These are phyloP conservation scores for Ophiostoma ulmi DNA, from an alignment of 2,329 filamentous ascomycete species.

Conservation along the genomic window DNA sequence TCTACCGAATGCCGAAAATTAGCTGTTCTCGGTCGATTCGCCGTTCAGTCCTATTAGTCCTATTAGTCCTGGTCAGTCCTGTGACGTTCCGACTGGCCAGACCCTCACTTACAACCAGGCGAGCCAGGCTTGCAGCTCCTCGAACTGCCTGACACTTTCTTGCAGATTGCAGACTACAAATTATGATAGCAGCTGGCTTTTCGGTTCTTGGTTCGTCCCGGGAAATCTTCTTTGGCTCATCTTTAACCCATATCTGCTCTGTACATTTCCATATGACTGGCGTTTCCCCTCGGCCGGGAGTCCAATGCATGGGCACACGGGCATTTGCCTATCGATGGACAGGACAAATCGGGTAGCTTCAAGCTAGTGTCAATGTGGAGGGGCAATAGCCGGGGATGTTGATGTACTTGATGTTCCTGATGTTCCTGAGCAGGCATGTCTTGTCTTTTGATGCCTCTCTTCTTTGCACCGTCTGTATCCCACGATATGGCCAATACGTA, in stretches of 20 bases:
- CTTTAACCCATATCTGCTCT: not conserved
- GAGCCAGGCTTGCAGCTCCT: not conserved
- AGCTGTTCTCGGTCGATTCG: slow-evolving; percentile 9
- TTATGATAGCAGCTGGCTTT: not conserved
- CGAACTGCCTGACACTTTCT: not conserved
- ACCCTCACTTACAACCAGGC: slow-evolving; percentile 12
- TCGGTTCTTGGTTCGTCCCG: slow-evolving; percentile 24
- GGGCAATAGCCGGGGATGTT: slow-evolving; percentile 20
- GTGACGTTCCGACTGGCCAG: slow-evolving; percentile 12
- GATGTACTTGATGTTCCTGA: not conserved
- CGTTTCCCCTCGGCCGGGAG: slow-evolving; percentile 33
- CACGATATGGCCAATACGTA: not conserved
- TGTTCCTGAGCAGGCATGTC: not conserved
- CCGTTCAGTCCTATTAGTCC: not conserved
- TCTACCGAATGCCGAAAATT: slow-evolving; percentile 15
- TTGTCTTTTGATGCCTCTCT: not conserved
- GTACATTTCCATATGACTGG: not conserved
- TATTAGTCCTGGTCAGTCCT: not conserved
- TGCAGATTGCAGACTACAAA: not conserved
- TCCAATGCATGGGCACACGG: not conserved
- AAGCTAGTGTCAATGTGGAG: slow-evolving; percentile 7
- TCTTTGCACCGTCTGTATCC: not conserved
- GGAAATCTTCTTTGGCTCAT: slow-evolving; percentile 30
- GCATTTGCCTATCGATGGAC: slow-evolving; percentile 19
- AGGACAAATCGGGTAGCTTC: slow-evolving; percentile 18